A percentile compares a stretch with the other conserved stretches of the same genome.
These are phyloP conservation scores for Fusarium siculi DNA, from an alignment of 2,329 filamentous ascomycete genomes.

Conservation along the genomic window DNA sequence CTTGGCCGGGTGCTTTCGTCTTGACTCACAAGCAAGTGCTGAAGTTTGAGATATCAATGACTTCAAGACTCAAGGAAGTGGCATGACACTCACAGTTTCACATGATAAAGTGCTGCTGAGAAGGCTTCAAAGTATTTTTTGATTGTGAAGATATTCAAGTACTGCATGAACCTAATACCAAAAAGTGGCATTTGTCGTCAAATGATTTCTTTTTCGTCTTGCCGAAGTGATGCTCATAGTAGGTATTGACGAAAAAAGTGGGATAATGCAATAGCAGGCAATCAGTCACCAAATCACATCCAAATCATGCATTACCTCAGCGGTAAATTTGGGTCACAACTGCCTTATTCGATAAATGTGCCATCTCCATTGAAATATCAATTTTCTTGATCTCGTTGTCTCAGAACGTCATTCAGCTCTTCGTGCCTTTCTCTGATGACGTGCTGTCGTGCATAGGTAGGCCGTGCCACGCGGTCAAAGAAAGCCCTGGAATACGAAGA, in stretches of 20 bases:
- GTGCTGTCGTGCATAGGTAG: not conserved
- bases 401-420: constrained; percentile 3
- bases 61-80: not conserved
- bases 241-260: not conserved
- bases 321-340: not conserved
- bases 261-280: not conserved
- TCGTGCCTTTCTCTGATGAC: constrained; percentile 15
- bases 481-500: not conserved
- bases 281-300: not conserved
- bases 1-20: not conserved
- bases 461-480: not conserved
- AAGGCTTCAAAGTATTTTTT: not conserved
- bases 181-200: not conserved
- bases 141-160: not conserved
- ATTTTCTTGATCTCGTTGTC: not conserved
- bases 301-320: not conserved
- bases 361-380: not conserved
- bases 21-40: no score
- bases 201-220: not conserved
- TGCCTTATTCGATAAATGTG: no score
- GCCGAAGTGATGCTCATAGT: not conserved
- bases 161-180: not conserved
- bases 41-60: constrained; percentile 3
- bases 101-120: not conserved
- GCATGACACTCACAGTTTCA: not conserved